Base-by-base conservation (phyloP, 441 rosid genomes). In the Brassica hybrid region DNA sequence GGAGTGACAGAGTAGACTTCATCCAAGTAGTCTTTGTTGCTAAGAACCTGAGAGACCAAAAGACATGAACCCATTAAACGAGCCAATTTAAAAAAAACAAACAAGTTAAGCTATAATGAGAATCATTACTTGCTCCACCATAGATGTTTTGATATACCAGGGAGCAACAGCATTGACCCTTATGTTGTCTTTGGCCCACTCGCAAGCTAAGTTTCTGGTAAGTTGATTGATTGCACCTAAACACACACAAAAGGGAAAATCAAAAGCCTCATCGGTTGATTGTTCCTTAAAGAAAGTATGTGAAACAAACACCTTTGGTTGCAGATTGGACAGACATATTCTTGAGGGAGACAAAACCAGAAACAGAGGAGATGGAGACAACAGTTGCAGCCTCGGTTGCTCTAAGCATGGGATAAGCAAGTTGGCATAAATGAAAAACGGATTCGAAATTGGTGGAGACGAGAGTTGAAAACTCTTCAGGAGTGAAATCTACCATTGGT, bases 371-470 rank as follows among this genome's bases (percentile, higher is more conserved):
- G 1, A 81, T 84, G 77, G 85, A 92, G 1, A 88, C 97, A 69
- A 90, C 84, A 41, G 82, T 77, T 60, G 83, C 97, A 72, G 69
- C 77, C 30, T 84, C 89, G 13, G 94, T 86, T 69, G 84, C 85
- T 76, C 75, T 85, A 59, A 89, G 82, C 19, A 92, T 75, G 2
- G 94, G 93, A 83, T 89, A 81, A 52, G 92, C 86, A 64, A 92
- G 90, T 75, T 92, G 97, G 71, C 91, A 79, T 43, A 89, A 60
- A 84, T 90, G 84, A 80, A 86, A 92, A 79, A 86, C 84, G 48
- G 97, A 88, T 78, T 90, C 94, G 2, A 92, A 84, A 76, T 92
- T 92, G 70, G 94, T 89, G 1, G 83, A 71, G 80, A 92, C 41
- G 48, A 92, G 92, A 63, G 69, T 69, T 10, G 94, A 85, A 73